Percentiles rank a stretch among this genome's conserved stretches.
Evolutionary conservation across 352 stramenopile genomes (phyloP).

Genomic region (Phytopythium kandeliae): DNA sequence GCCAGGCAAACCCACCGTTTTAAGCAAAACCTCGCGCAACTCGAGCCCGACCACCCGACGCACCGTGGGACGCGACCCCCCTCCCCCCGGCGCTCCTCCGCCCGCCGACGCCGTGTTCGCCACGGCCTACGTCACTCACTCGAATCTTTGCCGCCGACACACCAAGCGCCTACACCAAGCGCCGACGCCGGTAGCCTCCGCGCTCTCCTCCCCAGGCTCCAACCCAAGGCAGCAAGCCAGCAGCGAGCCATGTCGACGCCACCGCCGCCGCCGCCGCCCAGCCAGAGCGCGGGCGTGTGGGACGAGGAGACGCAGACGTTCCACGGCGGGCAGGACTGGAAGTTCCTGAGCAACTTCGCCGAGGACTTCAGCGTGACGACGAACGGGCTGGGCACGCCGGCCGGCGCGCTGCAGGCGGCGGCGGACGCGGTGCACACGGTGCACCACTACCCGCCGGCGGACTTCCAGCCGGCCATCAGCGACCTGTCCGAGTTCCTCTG

Average conservation of each 20-base stretch:
- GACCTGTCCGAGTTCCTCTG: conserved; percentile 87
- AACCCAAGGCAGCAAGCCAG: too few species aligned
- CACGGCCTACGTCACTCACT: conserved; percentile 3
- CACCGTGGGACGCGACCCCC: conserved; percentile 3
- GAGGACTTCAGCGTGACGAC: conserved; percentile 91
- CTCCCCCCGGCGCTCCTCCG: not conserved
- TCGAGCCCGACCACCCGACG: too few species aligned
- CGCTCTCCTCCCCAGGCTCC: not conserved
- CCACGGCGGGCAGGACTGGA: conserved; percentile 90
- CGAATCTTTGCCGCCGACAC: not conserved
- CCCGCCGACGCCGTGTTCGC: conserved; percentile 1
- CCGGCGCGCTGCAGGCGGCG: conserved; percentile 58
- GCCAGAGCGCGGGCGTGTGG: conserved; percentile 42
- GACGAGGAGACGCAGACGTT: conserved; percentile 86
- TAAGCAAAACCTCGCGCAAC: too few species aligned
- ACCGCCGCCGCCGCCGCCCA: too few species aligned
- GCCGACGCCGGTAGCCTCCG: not conserved
- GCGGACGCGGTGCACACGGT: conserved; percentile 71
- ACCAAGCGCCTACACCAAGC: not conserved
- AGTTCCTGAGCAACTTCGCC: conserved; percentile 85
- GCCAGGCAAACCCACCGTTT: too few species aligned
- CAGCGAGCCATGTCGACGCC: too few species aligned
- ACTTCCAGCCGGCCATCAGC: conserved; percentile 88
- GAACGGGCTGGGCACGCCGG: conserved; percentile 81
- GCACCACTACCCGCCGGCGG: conserved; percentile 86